Evolutionary conservation across 2,329 filamentous ascomycete species (phyloP).

Genomic region (Sporothrix euskadiensis): DNA sequence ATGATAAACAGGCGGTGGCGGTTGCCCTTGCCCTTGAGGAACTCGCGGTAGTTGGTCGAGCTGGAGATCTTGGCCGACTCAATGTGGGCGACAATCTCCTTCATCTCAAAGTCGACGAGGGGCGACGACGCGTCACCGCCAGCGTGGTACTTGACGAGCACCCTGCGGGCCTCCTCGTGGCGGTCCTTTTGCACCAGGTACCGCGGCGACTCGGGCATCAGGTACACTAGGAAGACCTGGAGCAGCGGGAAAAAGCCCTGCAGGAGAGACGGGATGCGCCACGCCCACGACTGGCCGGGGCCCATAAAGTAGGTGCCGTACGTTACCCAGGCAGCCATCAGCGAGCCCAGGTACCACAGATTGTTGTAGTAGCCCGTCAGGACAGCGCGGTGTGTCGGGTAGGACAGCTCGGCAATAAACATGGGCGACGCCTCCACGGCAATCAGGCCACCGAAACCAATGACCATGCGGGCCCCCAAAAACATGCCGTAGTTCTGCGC

Average conservation of each 20-base stretch:
- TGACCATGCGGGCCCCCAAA: constrained; percentile 7
- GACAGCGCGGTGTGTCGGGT: constrained; percentile 29
- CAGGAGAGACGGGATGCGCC: constrained; percentile 60
- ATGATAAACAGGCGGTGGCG: constrained; percentile 27
- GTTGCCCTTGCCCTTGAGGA: constrained; percentile 38
- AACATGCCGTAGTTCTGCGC: constrained; percentile 30
- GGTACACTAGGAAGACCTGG: constrained; percentile 24
- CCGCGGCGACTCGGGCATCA: constrained; percentile 23
- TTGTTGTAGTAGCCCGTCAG: constrained; percentile 28
- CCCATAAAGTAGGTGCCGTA: constrained; percentile 36
- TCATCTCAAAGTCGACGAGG: constrained; percentile 54
- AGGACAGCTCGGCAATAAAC: constrained; percentile 30
- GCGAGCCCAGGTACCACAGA: constrained; percentile 36
- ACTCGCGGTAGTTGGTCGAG: constrained; percentile 39
- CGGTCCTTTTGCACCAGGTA: constrained; percentile 32
- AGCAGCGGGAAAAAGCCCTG: constrained; percentile 45
- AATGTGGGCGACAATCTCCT: constrained; percentile 23
- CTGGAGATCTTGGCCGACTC: constrained; percentile 2
- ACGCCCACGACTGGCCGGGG: constrained; percentile 47
- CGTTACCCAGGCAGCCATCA: constrained; percentile 41
- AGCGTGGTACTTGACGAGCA: constrained; percentile 40
- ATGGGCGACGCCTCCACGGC: constrained; percentile 25
- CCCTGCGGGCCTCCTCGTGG: constrained; percentile 33
- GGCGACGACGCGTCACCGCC: constrained; percentile 40
- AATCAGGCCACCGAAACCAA: constrained; percentile 15